Base-by-base conservation (phyloP, 257 asterid genomes). In the Solanum sitiens region DNA sequence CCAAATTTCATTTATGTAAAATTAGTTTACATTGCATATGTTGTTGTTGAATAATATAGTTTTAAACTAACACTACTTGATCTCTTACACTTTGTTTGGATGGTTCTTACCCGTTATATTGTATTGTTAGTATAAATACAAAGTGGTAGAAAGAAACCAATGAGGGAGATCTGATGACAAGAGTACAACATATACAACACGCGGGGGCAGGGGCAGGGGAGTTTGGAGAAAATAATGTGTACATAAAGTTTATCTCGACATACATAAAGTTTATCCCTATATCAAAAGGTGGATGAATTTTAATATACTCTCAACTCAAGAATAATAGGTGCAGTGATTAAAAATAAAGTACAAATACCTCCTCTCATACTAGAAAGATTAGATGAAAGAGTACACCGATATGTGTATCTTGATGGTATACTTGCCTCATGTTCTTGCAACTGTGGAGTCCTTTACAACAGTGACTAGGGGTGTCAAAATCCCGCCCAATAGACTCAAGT, bases 181-280 rank as follows among this genome's bases (percentile, higher is more conserved):
- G 7, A 35, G 7, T 35, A 35, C 1, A 35, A 35, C 7, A 35
- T 4, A 5, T 35, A 35, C 39, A 1, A 35, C 7, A 35, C 1
- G 7, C 6, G 7, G 39, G 39, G 39, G 1, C 1, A 35, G 7
- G 6, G 1, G 0, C 7, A 35, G 7, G 4, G 7, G 1, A 35
- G 39, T 35, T 7, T 35, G 7, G 7, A 35, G 7, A 35, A 35
- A 35, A 35, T 35, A 35, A 35, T 35, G 7, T 35, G 39, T 35
- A 35, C 6, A 27, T 27, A 27, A 27, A 27, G 30, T 27, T 27
- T 27, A 27, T 27, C 30, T 27, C 30, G 30, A 27, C 30, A 27
- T 27, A 27, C 30, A 27, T 27, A 27, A 27, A 27, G 30, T 27
- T 27, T 27, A 27, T 27, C 39, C 7, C 37, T 35, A 35, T 35